Conservation (phyloP, 805 yeast species). For the Pichia nanzhaoensis region DNA sequence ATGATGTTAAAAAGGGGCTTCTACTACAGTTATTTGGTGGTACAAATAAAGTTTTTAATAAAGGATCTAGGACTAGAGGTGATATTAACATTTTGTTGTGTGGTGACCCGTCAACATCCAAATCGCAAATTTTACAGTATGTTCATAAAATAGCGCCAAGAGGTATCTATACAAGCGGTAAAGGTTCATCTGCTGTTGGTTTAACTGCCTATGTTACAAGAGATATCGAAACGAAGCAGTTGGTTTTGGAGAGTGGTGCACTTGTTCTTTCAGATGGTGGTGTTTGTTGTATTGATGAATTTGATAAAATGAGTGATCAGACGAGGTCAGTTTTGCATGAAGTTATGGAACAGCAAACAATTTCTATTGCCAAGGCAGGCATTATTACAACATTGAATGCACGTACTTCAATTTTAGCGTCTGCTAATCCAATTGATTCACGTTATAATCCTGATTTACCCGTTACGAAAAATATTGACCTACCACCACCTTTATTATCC, state of each 20-base stretch:
- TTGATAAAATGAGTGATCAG: conserved; percentile 93
- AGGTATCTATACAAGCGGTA: conserved; percentile 97
- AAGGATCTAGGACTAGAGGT: conserved; percentile 95
- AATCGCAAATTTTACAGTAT: conserved; percentile 88
- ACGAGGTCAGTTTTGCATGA: conserved; percentile 95
- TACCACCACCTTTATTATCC: conserved; percentile 93
- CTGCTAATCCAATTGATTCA: conserved; percentile 96
- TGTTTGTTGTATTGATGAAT: conserved; percentile 97
- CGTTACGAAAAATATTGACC: conserved; percentile 89
- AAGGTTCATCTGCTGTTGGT: conserved; percentile 99
- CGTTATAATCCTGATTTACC: conserved; percentile 92
- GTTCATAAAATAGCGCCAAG: conserved; percentile 97
- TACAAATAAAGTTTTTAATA: conserved; percentile 76
- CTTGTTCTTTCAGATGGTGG: conserved; percentile 96
- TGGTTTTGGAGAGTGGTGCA: conserved; percentile 95
- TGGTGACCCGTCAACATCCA: conserved; percentile 98
- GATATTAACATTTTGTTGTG: conserved; percentile 87
- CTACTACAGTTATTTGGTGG: conserved; percentile 93
- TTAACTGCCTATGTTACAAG: conserved; percentile 94
- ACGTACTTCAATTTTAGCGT: conserved; percentile 89
- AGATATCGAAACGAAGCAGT: conserved; percentile 87
- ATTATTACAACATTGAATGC: conserved; percentile 96
- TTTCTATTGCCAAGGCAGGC: conserved; percentile 97
- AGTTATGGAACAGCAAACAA: conserved; percentile 99
- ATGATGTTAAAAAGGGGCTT: conserved; percentile 94